phyloP scores from a whole-genome alignment of 2,329 filamentous ascomycete genomes.

The Nigrograna mackinnonii region DNA sequence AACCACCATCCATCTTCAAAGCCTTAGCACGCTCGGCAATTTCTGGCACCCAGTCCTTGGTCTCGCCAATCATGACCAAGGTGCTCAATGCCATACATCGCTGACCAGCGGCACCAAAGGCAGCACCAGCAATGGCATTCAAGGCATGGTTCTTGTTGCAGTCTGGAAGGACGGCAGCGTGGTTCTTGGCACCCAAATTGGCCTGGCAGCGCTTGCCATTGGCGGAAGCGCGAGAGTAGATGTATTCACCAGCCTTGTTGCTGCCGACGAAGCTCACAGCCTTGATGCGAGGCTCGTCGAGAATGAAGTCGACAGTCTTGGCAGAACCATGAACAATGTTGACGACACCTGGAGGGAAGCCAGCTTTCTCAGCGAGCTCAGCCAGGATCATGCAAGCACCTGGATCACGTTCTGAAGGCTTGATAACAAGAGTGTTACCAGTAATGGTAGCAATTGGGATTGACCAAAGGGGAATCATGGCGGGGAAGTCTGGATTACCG shows the following conservation, averaged over 20 bases:
- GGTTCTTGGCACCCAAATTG: constrained; percentile 88
- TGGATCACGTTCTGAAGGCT: constrained; percentile 84
- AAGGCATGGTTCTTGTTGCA: constrained; percentile 89
- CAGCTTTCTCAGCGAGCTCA: constrained; percentile 77
- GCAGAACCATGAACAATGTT: constrained; percentile 83
- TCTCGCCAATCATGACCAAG: constrained; percentile 81
- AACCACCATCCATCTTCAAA: constrained; percentile 77
- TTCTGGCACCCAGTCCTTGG: constrained; percentile 79
- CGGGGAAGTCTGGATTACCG: constrained; percentile 71
- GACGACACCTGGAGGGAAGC: constrained; percentile 79
- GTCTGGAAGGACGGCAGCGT: constrained; percentile 81
- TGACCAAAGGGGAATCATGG: constrained; percentile 92
- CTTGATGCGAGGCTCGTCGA: constrained; percentile 84
- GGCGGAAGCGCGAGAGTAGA: constrained; percentile 75
- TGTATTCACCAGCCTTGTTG: constrained; percentile 89
- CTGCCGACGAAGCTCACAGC: constrained; percentile 84
- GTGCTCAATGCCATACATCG: constrained; percentile 87
- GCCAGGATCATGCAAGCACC: constrained; percentile 85
- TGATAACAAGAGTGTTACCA: constrained; percentile 82
- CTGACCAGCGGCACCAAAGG: constrained; percentile 84
- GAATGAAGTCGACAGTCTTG: constrained; percentile 81
- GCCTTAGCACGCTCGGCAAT: constrained; percentile 75
- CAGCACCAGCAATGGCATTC: constrained; percentile 81
- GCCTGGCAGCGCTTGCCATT: constrained; percentile 89
- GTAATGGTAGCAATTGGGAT: constrained; percentile 84